A percentile compares a stretch with the other conserved stretches of the same genome.
phyloP scores from a whole-genome alignment of 129 eudicot genomes.

The Pittosporum tobira region DNA sequence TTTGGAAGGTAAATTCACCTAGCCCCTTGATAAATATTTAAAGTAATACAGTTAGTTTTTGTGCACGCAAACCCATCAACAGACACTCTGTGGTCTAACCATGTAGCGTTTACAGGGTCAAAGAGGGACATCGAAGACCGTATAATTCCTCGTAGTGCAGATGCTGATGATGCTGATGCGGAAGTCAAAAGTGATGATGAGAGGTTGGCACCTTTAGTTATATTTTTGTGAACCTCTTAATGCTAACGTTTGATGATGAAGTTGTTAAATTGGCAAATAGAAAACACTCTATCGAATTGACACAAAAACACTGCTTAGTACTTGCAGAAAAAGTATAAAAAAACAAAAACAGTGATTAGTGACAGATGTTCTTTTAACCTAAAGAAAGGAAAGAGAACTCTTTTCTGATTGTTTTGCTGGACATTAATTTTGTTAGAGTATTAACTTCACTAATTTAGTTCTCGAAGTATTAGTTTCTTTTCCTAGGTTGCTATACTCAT shows the following conservation, averaged over 20 bases:
- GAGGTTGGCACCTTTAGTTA: conserved; percentile 35
- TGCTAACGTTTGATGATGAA: background rate
- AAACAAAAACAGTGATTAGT: too few species aligned
- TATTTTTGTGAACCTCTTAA: background rate
- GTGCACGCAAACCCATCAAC: background rate
- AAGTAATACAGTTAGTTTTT: background rate
- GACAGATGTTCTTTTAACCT: too few species aligned
- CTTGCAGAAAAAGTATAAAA: too few species aligned
- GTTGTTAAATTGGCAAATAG: too few species aligned
- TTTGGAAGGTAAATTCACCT: conserved; percentile 60
- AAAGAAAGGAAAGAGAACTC: background rate
- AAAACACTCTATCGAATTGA: too few species aligned
- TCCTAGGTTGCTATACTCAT: background rate
- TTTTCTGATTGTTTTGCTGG: background rate
- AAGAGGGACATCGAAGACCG: conserved; percentile 89
- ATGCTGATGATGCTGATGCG: conserved; percentile 93
- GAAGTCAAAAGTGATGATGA: conserved; percentile 72
- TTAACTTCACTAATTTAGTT: background rate
- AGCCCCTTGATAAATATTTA: background rate
- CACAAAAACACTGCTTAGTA: too few species aligned
- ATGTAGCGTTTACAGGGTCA: conserved; percentile 37
- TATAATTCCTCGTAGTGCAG: conserved; percentile 69
- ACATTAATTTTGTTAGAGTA: background rate
- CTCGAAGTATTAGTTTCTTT: background rate
- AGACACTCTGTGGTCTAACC: background rate